These are phyloP conservation scores for Arachis monticola DNA, from an alignment of 331 rosid genomes.

Conservation along the genomic window DNA sequence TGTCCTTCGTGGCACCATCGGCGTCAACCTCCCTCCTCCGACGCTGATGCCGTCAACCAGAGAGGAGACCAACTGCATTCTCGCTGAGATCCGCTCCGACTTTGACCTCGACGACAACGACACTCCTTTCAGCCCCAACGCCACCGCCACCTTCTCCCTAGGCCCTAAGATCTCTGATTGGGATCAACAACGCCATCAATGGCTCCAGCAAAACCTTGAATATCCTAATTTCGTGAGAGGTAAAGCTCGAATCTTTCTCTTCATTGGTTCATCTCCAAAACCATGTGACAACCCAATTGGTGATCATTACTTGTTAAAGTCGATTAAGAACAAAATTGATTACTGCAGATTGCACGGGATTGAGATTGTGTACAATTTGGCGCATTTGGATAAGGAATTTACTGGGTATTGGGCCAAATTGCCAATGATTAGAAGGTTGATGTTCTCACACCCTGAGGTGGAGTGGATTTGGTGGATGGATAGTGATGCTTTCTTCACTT, in stretches of 20 bases:
- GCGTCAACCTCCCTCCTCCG: slow-evolving; percentile 72
- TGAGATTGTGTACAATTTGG: slow-evolving; percentile 89
- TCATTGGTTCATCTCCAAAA: slow-evolving; percentile 91
- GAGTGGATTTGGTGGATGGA: too few species aligned
- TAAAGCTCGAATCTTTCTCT: slow-evolving; percentile 80
- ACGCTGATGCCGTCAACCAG: slow-evolving; percentile 69
- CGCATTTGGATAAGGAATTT: slow-evolving; percentile 89
- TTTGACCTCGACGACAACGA: slow-evolving; percentile 70
- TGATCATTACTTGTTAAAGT: slow-evolving; percentile 86
- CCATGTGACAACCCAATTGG: slow-evolving; percentile 97
- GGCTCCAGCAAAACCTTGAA: slow-evolving; percentile 74
- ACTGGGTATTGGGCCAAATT: slow-evolving; percentile 98
- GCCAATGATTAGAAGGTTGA: slow-evolving; percentile 76
- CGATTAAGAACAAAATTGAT: slow-evolving; percentile 91
- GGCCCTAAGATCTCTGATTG: slow-evolving; percentile 55
- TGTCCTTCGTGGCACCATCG: slow-evolving; percentile 97
- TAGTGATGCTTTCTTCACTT: too few species aligned
- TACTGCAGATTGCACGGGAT: slow-evolving; percentile 45
- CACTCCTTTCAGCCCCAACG: slow-evolving; percentile 54
- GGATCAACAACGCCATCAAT: slow-evolving; percentile 61
- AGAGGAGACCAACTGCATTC: slow-evolving; percentile 87
- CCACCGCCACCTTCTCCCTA: not conserved
- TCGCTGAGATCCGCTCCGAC: slow-evolving; percentile 95
- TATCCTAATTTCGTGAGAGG: slow-evolving; percentile 69
- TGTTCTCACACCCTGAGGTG: too few species aligned